A percentile compares a stretch with the other conserved stretches of the same genome.
These are phyloP conservation scores for Euphorbia corollata DNA, from an alignment of 441 rosid species.

Conservation along the genomic window DNA sequence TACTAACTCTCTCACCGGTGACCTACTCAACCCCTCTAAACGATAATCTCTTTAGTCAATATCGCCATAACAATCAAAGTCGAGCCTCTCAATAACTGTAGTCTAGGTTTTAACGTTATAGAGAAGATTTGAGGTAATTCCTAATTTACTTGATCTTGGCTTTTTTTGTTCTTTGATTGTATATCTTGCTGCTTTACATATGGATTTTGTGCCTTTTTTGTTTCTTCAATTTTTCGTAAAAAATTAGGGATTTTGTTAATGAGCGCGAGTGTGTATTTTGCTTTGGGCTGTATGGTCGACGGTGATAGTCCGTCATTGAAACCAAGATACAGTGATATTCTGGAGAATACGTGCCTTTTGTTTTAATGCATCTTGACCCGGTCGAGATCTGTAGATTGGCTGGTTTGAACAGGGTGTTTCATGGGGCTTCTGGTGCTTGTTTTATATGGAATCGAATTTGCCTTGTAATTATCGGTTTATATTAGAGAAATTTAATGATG, in stretches of 20 bases:
- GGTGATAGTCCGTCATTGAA: conserved; percentile 27
- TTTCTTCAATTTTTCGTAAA: too few species aligned
- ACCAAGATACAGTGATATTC: conserved; percentile 51
- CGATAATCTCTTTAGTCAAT: too few species aligned
- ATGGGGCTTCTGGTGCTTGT: conserved; percentile 63
- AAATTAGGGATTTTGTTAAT: conserved; percentile 18
- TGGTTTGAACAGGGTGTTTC: conserved; percentile 47
- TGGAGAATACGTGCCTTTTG: conserved; percentile 63
- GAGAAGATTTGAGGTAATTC: too few species aligned
- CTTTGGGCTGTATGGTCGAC: conserved; percentile 18
- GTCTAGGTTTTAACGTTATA: too few species aligned
- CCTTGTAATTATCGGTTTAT: conserved; percentile 46
- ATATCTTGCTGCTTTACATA: too few species aligned
- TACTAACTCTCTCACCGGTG: too few species aligned
- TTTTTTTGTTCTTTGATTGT: too few species aligned
- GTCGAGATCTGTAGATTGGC: conserved; percentile 63
- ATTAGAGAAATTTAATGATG: conserved; percentile 32
- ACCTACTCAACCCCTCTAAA: too few species aligned
- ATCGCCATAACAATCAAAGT: too few species aligned
- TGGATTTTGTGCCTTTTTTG: too few species aligned
- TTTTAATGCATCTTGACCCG: conserved; percentile 51
- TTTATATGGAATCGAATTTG: conserved; percentile 61
- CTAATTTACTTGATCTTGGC: too few species aligned
- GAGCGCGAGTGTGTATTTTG: conserved; percentile 52
- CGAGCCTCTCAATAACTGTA: too few species aligned